Base-by-base conservation (phyloP, 257 asterid species). In the Penstemon davidsonii region DNA sequence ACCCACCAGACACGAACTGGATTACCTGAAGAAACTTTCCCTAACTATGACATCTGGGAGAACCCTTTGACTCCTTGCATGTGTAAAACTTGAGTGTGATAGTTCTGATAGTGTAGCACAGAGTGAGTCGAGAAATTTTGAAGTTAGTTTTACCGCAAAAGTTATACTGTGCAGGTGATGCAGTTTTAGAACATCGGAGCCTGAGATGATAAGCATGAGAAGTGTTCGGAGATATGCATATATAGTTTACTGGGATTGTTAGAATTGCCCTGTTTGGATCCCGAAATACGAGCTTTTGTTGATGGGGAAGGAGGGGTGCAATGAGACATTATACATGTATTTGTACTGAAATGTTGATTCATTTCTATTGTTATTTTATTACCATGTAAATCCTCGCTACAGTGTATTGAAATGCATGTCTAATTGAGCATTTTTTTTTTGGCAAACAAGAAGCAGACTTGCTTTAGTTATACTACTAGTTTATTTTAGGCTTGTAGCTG, bases 11-110 rank as follows among this genome's bases (percentile, higher is more conserved):
- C 99, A 0, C 82, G 98, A 70, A 83, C 94, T 0, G 99, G 95
- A 15, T 80, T 94, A 55, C 99, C 99, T 0, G 99, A 94, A 81
- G 97, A 86, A 79, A 94, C 99, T 8, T 94, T 94, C 76, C 99
- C 99, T 5, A 94, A 94, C 76, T 89, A 91, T 68, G 99, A 94
- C 78, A 89, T 91, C 60, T 91, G 98, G 99, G 99, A 91, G 76
- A 94, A 94, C 82, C 99, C 98, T 42, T 73, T 94, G 72, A 94
- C 96, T 5, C 90, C 97, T 38, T 94, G 99, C 85, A 94, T 94
- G 99, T 94, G 99, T 76, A 84, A 82, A 87, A 79, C 96, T 56
- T 94, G 87, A 88, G 64, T 36, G 8, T 15, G 72, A 62, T 40
- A 54, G 39, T 56, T 75, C 43, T 69, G 39, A 18, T 71, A 73